Evolutionary conservation across 2,329 filamentous ascomycete genomes (phyloP).

Genomic region (Penicillium concentricum): DNA sequence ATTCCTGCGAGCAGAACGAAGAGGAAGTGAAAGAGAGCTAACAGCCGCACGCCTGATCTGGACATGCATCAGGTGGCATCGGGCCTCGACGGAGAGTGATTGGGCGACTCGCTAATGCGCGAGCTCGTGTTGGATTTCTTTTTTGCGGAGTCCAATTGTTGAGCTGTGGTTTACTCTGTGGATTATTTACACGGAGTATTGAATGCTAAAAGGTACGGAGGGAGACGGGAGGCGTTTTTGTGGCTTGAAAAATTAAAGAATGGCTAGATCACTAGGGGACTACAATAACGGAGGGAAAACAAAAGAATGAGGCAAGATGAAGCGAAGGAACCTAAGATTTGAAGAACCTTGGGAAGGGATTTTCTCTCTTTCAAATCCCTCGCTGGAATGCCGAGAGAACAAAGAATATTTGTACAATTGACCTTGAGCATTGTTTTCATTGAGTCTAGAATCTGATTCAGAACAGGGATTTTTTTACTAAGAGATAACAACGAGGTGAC

Average conservation of each 20-base stretch:
- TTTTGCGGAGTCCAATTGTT: neutral
- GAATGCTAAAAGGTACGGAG: neutral
- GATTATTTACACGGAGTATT: neutral
- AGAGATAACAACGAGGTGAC: neutral
- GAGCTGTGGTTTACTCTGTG: neutral
- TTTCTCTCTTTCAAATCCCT: neutral
- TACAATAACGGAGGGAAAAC: neutral
- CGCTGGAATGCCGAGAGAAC: neutral
- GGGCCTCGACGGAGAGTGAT: neutral
- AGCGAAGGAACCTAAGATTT: neutral
- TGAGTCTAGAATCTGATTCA: neutral
- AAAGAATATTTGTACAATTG: neutral
- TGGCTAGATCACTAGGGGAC: neutral
- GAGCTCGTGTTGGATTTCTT: conserved; percentile 1
- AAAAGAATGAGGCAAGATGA: neutral
- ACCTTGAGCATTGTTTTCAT: neutral
- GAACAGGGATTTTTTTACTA: neutral
- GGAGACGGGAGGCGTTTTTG: neutral
- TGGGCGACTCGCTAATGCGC: conserved; percentile 1
- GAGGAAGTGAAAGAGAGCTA: neutral
- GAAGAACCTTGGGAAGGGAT: neutral
- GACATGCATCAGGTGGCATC: conserved; percentile 14
- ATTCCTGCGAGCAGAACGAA: neutral
- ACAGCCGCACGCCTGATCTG: conserved; percentile 11
- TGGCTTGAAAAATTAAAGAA: neutral